Evolutionary conservation across 148 eudicot genomes (phyloP).

Genomic region (Bassia scoparia): DNA sequence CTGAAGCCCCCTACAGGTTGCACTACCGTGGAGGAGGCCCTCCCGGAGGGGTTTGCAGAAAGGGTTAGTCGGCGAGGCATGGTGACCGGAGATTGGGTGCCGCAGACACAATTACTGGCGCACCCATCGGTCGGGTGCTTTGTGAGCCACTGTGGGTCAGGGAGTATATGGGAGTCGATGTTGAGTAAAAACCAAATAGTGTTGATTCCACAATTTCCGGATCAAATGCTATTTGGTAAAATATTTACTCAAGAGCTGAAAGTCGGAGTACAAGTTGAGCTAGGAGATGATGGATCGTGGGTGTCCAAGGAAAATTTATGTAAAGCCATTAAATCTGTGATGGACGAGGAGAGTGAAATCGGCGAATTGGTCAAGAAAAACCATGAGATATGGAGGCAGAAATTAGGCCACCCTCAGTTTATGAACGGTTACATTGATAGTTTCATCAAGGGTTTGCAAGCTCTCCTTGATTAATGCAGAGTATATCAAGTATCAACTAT

Average conservation of each 20-base stretch:
- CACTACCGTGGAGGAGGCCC: constrained; percentile 45
- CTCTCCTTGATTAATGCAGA: neutral
- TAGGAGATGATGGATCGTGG: constrained; percentile 44
- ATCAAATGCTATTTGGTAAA: constrained; percentile 52
- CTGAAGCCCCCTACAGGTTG: constrained; percentile 45
- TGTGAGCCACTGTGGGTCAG: constrained; percentile 59
- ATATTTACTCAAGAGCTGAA: constrained; percentile 45
- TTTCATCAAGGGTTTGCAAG: constrained; percentile 30
- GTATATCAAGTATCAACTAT: no score
- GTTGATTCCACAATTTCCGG: constrained; percentile 45
- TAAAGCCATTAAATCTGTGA: constrained; percentile 37
- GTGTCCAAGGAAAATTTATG: constrained; percentile 51
- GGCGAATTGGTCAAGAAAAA: constrained; percentile 27
- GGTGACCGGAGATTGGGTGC: constrained; percentile 58
- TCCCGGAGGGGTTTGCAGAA: constrained; percentile 59
- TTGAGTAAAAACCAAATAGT: constrained; percentile 47
- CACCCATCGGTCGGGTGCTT: constrained; percentile 69
- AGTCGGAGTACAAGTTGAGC: constrained; percentile 60
- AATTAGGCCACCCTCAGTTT: constrained; percentile 20
- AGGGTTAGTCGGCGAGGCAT: constrained; percentile 38
- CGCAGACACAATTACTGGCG: constrained; percentile 37
- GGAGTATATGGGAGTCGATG: constrained; percentile 67
- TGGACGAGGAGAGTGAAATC: constrained; percentile 39
- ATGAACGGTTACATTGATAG: constrained; percentile 32
- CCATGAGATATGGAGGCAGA: constrained; percentile 33